Conservation (phyloP, 306 rosid species). For the Elaeagnus macrophylla region DNA sequence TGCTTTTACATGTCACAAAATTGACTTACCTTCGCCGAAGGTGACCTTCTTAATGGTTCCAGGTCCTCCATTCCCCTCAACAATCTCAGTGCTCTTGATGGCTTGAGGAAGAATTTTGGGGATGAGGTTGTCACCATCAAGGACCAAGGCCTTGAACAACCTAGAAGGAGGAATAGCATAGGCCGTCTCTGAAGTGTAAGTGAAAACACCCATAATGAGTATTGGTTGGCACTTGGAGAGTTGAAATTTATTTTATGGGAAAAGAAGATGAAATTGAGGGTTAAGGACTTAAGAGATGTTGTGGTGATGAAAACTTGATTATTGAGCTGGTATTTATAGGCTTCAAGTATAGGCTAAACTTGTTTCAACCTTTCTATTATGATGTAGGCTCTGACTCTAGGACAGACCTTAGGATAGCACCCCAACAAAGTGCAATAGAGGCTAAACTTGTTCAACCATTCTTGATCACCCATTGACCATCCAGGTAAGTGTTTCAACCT, state of each 20-base stretch:
- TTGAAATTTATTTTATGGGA: constrained; percentile 1
- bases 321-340: neutral
- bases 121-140: constrained; percentile 29
- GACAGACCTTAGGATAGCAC: too few species aligned
- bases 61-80: constrained; percentile 43
- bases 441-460: too few species aligned
- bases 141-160: constrained; percentile 40
- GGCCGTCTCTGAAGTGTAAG: constrained; percentile 21
- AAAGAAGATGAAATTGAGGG: neutral
- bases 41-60: constrained; percentile 49
- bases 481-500: too few species aligned
- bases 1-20: too few species aligned
- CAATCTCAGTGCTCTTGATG: constrained; percentile 20
- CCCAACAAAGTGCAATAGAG: too few species aligned
- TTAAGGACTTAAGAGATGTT: neutral
- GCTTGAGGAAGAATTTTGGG: constrained; percentile 30
- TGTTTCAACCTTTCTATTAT: too few species aligned
- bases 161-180: constrained; percentile 30
- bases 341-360: too few species aligned
- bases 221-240: neutral
- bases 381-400: too few species aligned
- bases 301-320: constrained; percentile 3
- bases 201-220: constrained; percentile 11
- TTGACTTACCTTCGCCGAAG: constrained; percentile 31
- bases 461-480: too few species aligned